Percentiles rank a stretch among this genome's conserved stretches.
Conservation (phyloP, 225 moss, liverwort and hornwort species). For the Marchantia polymorpha region DNA sequence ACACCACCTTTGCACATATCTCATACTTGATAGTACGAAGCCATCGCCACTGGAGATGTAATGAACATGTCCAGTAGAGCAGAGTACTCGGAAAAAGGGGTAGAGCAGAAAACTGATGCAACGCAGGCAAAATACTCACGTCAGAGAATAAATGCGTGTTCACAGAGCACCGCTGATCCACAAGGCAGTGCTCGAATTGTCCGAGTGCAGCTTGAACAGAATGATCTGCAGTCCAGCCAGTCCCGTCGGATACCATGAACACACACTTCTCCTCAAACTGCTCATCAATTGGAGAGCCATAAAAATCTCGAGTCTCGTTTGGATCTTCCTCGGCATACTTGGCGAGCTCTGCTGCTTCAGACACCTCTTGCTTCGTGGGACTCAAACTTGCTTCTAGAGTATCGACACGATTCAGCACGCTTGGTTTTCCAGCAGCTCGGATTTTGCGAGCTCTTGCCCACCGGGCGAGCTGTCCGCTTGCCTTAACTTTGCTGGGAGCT, state of each 20-base stretch:
- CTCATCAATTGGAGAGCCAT: neutral
- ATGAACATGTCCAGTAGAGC: no score
- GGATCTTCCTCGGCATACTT: slow-evolving; percentile 36
- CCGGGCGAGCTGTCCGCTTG: slow-evolving; percentile 72
- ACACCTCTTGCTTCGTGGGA: neutral
- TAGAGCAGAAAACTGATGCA: neutral
- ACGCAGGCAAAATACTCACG: slow-evolving; percentile 32
- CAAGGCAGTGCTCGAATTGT: slow-evolving; percentile 93
- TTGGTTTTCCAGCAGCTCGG: slow-evolving; percentile 50
- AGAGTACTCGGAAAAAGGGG: no score
- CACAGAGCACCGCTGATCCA: slow-evolving; percentile 80
- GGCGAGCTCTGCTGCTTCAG: slow-evolving; percentile 16
- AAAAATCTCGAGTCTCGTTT: slow-evolving; percentile 11
- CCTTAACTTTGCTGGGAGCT: slow-evolving; percentile 32
- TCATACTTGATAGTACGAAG: no score
- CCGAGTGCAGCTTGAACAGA: slow-evolving; percentile 89
- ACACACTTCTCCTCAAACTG: slow-evolving; percentile 47
- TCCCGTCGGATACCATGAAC: slow-evolving; percentile 87
- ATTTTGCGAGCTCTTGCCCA: slow-evolving; percentile 86
- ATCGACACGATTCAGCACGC: slow-evolving; percentile 22
- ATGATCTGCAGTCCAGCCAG: slow-evolving; percentile 90
- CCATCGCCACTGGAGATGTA: no score
- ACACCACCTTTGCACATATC: no score
- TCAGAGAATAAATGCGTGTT: slow-evolving; percentile 88
- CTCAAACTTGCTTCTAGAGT: slow-evolving; percentile 28